These are phyloP conservation scores for Lactarius indigo DNA, from an alignment of 768 basidiomycete genomes.

Conservation along the genomic window DNA sequence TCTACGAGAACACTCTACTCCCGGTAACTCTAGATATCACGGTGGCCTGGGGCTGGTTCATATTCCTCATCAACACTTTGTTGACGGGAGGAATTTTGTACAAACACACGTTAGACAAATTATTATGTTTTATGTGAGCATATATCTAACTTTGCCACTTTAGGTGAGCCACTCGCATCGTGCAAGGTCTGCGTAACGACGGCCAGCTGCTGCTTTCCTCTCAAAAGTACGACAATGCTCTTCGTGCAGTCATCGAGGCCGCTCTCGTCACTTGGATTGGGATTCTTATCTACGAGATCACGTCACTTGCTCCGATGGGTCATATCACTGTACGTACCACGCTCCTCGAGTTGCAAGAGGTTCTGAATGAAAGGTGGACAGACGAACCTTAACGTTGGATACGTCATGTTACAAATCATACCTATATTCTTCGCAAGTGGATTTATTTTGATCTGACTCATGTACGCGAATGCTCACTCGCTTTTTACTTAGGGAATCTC, in stretches of 20 bases:
- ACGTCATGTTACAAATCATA: slow-evolving; percentile 1
- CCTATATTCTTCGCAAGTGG: slow-evolving; percentile 20
- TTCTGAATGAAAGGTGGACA: neutral
- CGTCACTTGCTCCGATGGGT: slow-evolving; percentile 26
- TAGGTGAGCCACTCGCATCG: neutral
- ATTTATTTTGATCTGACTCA: neutral
- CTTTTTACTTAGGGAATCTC: slow-evolving; percentile 26
- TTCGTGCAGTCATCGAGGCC: slow-evolving; percentile 28
- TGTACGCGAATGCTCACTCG: neutral
- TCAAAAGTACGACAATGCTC: neutral
- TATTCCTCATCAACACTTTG: slow-evolving; percentile 27
- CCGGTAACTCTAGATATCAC: slow-evolving; percentile 26
- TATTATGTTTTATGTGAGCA: neutral
- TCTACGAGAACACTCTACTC: slow-evolving; percentile 23
- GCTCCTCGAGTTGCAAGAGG: neutral
- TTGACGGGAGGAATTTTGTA: slow-evolving; percentile 28
- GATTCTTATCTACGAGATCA: slow-evolving; percentile 27
- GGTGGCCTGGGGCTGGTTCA: slow-evolving; percentile 31
- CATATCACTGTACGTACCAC: slow-evolving; percentile 22
- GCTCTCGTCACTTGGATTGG: slow-evolving; percentile 31
- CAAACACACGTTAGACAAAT: slow-evolving; percentile 25
- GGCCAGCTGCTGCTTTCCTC: no score
- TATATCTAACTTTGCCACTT: neutral
- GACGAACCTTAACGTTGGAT: slow-evolving; percentile 6
- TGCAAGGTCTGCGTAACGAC: neutral